Conservation (phyloP, 805 yeast genomes). For the Maudiozyma pseudohumilis region DNA sequence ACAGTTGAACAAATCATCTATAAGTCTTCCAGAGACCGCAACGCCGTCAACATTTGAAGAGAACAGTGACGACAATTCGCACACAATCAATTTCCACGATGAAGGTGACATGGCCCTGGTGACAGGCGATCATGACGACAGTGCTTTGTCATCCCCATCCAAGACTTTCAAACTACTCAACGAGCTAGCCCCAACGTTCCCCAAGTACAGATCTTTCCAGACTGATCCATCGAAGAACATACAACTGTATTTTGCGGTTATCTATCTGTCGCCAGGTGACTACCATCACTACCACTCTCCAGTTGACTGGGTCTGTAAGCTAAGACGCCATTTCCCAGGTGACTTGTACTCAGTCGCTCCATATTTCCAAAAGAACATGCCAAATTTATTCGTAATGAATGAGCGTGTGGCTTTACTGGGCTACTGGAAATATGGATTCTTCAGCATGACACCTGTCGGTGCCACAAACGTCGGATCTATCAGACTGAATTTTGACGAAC, state of each 20-base stretch:
- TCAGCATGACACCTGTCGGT: slow-evolving; percentile 98
- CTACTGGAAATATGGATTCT: slow-evolving; percentile 93
- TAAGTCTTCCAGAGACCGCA: not conserved
- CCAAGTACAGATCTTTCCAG: slow-evolving; percentile 8
- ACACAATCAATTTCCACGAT: slow-evolving; percentile 39
- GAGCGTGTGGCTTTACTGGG: slow-evolving; percentile 95
- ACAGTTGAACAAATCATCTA: slow-evolving; percentile 42
- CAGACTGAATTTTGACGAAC: slow-evolving; percentile 82
- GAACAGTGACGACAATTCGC: not conserved
- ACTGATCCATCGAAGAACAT: slow-evolving; percentile 37
- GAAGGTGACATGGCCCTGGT: slow-evolving; percentile 58
- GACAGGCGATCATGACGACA: slow-evolving; percentile 14
- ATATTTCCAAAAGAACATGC: slow-evolving; percentile 78
- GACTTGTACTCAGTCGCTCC: slow-evolving; percentile 95
- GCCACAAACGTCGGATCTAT: slow-evolving; percentile 98
- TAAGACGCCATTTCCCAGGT: slow-evolving; percentile 92
- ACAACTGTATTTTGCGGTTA: slow-evolving; percentile 75
- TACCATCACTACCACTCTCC: slow-evolving; percentile 97
- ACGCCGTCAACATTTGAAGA: not conserved
- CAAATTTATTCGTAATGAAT: slow-evolving; percentile 79
- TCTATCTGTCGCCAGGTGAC: slow-evolving; percentile 96
- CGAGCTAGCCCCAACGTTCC: slow-evolving; percentile 21
- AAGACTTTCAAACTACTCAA: slow-evolving; percentile 33
- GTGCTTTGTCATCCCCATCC: slow-evolving; percentile 9
- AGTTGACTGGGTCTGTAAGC: slow-evolving; percentile 86